A percentile compares a stretch with the other conserved stretches of the same genome.
Evolutionary conservation across 306 rosid species (phyloP).

Genomic region (Sicyos edulis): DNA sequence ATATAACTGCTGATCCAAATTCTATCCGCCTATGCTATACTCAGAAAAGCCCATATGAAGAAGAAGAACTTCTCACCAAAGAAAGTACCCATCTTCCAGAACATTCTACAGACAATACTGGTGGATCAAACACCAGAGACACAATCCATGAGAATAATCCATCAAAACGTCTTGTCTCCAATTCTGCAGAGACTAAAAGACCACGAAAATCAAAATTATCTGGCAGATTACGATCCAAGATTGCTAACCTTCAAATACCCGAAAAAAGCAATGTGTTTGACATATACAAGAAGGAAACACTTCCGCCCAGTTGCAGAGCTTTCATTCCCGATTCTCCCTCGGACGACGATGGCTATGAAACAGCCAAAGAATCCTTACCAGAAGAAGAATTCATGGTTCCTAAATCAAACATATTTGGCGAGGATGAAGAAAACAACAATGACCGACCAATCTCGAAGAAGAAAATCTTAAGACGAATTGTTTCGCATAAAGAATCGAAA

Average conservation of each 20-base stretch:
- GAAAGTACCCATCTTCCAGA: slow-evolving; percentile 16
- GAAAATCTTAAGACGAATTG: slow-evolving; percentile 50
- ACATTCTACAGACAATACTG: slow-evolving; percentile 19
- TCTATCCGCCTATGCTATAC: slow-evolving; percentile 13
- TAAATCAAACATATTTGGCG: slow-evolving; percentile 57
- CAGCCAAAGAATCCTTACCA: slow-evolving; percentile 69
- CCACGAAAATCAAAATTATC: slow-evolving; percentile 45
- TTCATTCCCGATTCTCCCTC: slow-evolving; percentile 25
- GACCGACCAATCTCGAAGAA: slow-evolving; percentile 54
- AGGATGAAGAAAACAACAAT: slow-evolving; percentile 31
- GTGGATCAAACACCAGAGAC: slow-evolving; percentile 15
- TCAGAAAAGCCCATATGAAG: slow-evolving; percentile 53
- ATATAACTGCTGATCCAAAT: slow-evolving; percentile 7
- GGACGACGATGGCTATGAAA: slow-evolving; percentile 51
- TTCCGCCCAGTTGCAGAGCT: slow-evolving; percentile 21
- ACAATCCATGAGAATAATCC: slow-evolving; percentile 26
- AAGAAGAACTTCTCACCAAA: slow-evolving; percentile 32
- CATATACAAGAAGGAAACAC: slow-evolving; percentile 25
- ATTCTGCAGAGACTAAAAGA: slow-evolving; percentile 24
- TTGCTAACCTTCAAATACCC: slow-evolving; percentile 58
- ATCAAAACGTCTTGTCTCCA: slow-evolving; percentile 20
- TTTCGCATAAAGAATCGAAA: slow-evolving; percentile 61
- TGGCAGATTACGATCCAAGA: slow-evolving; percentile 34
- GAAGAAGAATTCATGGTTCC: slow-evolving; percentile 73
- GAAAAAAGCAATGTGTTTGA: slow-evolving; percentile 24